These are phyloP conservation scores for Yamadazyma spencermartinsiae DNA, from an alignment of 1,139 yeast genomes.

Conservation along the genomic window DNA sequence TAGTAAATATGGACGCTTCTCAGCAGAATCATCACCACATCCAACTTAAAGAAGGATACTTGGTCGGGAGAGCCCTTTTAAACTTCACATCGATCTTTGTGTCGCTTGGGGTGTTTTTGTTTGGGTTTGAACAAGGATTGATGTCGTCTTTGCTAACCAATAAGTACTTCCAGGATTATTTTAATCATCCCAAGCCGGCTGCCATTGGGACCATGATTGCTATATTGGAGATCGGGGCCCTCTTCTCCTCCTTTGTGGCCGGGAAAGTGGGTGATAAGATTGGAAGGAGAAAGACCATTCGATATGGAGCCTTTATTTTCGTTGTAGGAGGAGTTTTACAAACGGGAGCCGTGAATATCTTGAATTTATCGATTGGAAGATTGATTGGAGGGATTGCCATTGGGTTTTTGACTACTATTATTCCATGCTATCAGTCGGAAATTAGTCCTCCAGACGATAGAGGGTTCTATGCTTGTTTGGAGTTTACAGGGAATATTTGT, in stretches of 20 bases:
- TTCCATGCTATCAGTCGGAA: slow-evolving; percentile 93
- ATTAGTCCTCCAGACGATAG: slow-evolving; percentile 87
- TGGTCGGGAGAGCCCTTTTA: slow-evolving; percentile 54
- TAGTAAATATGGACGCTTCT: background rate
- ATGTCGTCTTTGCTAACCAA: slow-evolving; percentile 67
- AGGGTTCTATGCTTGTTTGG: slow-evolving; percentile 87
- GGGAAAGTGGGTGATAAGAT: slow-evolving; percentile 77
- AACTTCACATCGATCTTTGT: slow-evolving; percentile 61
- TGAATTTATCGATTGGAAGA: slow-evolving; percentile 66
- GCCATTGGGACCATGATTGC: slow-evolving; percentile 55
- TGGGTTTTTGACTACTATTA: slow-evolving; percentile 87
- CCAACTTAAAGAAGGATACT: slow-evolving; percentile 40
- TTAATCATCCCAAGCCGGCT: slow-evolving; percentile 59
- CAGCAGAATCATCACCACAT: slow-evolving; percentile 24
- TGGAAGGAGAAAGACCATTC: slow-evolving; percentile 78
- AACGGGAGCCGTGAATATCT: slow-evolving; percentile 47
- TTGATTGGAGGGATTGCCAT: slow-evolving; percentile 85
- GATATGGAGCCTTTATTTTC: slow-evolving; percentile 79
- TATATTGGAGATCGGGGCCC: slow-evolving; percentile 70
- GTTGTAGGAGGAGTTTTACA: slow-evolving; percentile 81
- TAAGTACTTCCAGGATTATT: slow-evolving; percentile 69
- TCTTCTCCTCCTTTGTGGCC: slow-evolving; percentile 72
- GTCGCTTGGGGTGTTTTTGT: slow-evolving; percentile 57
- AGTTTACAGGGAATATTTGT: slow-evolving; percentile 86
- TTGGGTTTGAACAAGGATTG: slow-evolving; percentile 65